A percentile compares a stretch with the other conserved stretches of the same genome.
Evolutionary conservation across 2,329 filamentous ascomycete genomes (phyloP).

Genomic region (Cryphonectria nitschkei): DNA sequence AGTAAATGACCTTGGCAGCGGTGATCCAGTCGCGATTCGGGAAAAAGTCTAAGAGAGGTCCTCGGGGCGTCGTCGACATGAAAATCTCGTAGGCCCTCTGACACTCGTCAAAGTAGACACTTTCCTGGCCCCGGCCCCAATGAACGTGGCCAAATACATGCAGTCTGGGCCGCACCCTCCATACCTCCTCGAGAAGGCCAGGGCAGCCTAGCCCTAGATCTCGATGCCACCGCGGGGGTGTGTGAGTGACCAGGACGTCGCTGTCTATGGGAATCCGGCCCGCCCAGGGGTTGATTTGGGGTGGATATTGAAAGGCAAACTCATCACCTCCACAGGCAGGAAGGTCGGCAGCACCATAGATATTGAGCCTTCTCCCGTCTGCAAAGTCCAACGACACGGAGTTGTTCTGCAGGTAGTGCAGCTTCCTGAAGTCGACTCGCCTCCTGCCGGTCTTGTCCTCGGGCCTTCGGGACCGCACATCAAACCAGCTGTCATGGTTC

Average conservation of each 20-base stretch:
- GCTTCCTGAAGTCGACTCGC: slow-evolving; percentile 65
- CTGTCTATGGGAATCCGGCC: slow-evolving; percentile 71
- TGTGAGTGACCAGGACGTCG: slow-evolving; percentile 82
- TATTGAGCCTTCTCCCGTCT: slow-evolving; percentile 61
- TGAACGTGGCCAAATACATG: slow-evolving; percentile 90
- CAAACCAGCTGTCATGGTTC: slow-evolving; percentile 89
- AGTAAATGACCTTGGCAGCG: slow-evolving; percentile 47
- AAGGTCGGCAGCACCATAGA: slow-evolving; percentile 84
- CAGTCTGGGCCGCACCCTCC: slow-evolving; percentile 72
- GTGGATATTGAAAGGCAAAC: slow-evolving; percentile 78
- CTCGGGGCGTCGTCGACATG: slow-evolving; percentile 47
- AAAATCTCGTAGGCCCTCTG: slow-evolving; percentile 75
- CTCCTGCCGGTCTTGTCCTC: slow-evolving; percentile 58
- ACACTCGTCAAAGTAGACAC: slow-evolving; percentile 74
- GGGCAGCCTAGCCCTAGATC: slow-evolving; percentile 73
- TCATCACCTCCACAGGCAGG: slow-evolving; percentile 72
- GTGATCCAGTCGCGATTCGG: slow-evolving; percentile 53
- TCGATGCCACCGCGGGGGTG: slow-evolving; percentile 75
- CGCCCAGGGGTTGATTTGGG: slow-evolving; percentile 70
- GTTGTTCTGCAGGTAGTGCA: slow-evolving; percentile 77
- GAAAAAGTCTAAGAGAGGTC: slow-evolving; percentile 48
- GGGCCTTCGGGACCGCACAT: slow-evolving; percentile 62
- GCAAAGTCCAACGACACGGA: slow-evolving; percentile 66
- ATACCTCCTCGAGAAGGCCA: slow-evolving; percentile 70
- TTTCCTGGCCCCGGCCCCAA: slow-evolving; percentile 70